Evolutionary conservation across 169 alveolate species (phyloP).

Genomic region (Plasmodium reichenowi): DNA sequence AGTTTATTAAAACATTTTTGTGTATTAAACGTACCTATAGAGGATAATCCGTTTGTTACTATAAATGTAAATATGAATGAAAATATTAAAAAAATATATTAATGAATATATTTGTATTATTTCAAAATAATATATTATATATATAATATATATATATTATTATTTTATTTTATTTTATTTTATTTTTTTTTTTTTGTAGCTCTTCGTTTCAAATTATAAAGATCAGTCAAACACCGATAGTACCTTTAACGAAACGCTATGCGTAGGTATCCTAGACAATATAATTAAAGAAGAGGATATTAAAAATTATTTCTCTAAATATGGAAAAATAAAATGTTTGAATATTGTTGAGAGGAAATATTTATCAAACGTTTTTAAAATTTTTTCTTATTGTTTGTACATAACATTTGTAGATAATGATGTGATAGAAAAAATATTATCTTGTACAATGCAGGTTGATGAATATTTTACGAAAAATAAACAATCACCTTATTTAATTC

Average conservation of each 20-base stretch:
- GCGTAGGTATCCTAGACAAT: conserved; percentile 59
- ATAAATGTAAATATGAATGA: conserved; percentile 30
- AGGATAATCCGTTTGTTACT: conserved; percentile 52
- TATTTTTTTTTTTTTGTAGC: conserved; percentile 8
- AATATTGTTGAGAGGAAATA: conserved; percentile 21
- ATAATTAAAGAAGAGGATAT: conserved; percentile 38
- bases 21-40: conserved; percentile 27
- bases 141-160: neutral
- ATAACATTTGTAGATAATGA: conserved; percentile 32
- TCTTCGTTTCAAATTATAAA: conserved; percentile 39
- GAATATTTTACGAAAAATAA: conserved; percentile 42
- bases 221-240: conserved; percentile 1
- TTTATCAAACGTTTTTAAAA: conserved; percentile 61
- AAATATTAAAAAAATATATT: neutral
- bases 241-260: conserved; percentile 14
- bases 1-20: conserved; percentile 38
- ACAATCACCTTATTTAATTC: conserved; percentile 41
- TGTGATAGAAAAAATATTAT: conserved; percentile 37
- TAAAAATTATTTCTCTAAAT: conserved; percentile 37
- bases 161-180: neutral
- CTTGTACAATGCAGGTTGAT: conserved; percentile 24
- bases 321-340: conserved; percentile 54
- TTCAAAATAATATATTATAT: neutral
- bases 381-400: conserved; percentile 55
- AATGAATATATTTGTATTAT: neutral